These are phyloP conservation scores for Didymellaceae sp. DNA, from an alignment of 2,329 filamentous ascomycete genomes.

Conservation along the genomic window DNA sequence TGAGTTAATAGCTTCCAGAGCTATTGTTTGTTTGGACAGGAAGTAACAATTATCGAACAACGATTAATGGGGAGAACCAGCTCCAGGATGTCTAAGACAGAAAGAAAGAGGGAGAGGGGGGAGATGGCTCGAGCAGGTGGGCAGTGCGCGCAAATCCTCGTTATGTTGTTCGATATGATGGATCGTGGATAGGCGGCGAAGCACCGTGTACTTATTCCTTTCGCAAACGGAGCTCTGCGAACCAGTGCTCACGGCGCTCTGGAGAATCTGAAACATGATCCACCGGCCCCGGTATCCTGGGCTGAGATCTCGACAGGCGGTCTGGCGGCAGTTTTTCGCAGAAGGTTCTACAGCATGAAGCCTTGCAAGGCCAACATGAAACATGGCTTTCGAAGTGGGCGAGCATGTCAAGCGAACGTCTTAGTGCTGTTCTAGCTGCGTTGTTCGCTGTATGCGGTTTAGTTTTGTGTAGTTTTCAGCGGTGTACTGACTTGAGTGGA, in stretches of 20 bases:
- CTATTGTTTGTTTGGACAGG: slow-evolving; percentile 23
- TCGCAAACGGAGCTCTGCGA: slow-evolving; percentile 29
- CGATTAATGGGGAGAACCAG: slow-evolving; percentile 53
- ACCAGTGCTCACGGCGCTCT: slow-evolving; percentile 45
- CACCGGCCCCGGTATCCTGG: slow-evolving; percentile 39
- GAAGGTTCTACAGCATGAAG: slow-evolving; percentile 36
- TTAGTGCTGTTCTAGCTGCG: slow-evolving; percentile 31
- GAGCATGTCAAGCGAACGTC: slow-evolving; percentile 39
- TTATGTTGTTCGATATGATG: slow-evolving; percentile 16
- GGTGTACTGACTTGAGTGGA: slow-evolving; percentile 36
- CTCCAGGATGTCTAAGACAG: slow-evolving; percentile 52
- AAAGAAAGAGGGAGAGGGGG: slow-evolving; percentile 45
- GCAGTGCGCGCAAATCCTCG: slow-evolving; percentile 26
- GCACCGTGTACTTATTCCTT: slow-evolving; percentile 47
- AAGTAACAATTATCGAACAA: slow-evolving; percentile 46
- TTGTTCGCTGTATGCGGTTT: slow-evolving; percentile 11
- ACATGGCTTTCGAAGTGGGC: slow-evolving; percentile 44
- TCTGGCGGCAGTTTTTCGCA: slow-evolving; percentile 41
- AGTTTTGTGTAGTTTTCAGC: slow-evolving; percentile 19
- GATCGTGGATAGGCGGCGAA: slow-evolving; percentile 44
- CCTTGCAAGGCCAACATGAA: slow-evolving; percentile 43
- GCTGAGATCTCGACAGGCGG: slow-evolving; percentile 32
- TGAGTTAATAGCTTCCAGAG: slow-evolving; percentile 48
- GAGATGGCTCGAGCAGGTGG: slow-evolving; percentile 49
- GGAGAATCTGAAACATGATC: slow-evolving; percentile 51